phyloP scores from a whole-genome alignment of 164 flowering plant genomes.

The Nymphaea colorata region DNA sequence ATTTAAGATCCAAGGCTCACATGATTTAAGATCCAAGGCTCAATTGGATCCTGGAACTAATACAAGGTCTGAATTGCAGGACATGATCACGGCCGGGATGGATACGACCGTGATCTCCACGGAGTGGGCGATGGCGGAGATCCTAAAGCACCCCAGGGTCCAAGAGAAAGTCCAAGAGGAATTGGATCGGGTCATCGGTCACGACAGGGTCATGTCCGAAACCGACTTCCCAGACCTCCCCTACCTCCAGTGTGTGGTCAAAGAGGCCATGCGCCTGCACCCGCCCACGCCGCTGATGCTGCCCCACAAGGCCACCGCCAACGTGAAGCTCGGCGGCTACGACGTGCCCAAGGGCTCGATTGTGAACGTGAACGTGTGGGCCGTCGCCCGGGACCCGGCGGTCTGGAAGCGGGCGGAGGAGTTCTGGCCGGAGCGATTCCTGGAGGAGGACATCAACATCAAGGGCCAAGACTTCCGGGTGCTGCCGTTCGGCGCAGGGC shows the following conservation, averaged over 20 bases:
- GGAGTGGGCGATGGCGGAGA: slow-evolving; percentile 28
- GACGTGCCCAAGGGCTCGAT: slow-evolving; percentile 21
- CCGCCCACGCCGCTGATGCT: slow-evolving; percentile 26
- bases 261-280: slow-evolving; percentile 20
- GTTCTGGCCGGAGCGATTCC: slow-evolving; percentile 22
- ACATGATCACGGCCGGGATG: slow-evolving; percentile 25
- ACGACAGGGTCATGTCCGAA: slow-evolving; percentile 18
- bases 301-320: slow-evolving; percentile 22
- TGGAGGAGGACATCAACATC: slow-evolving; percentile 21
- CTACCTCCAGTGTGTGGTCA: slow-evolving; percentile 16
- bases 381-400: slow-evolving; percentile 20
- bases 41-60: too few species aligned
- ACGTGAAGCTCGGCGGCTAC: slow-evolving; percentile 23
- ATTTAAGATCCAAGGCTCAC: not conserved
- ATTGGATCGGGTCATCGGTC: slow-evolving; percentile 18
- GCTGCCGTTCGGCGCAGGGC: slow-evolving; percentile 23
- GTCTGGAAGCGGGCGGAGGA: slow-evolving; percentile 19
- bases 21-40: not conserved
- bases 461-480: slow-evolving; percentile 23
- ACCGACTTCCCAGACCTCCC: slow-evolving; percentile 18
- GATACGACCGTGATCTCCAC: slow-evolving; percentile 22
- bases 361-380: slow-evolving; percentile 22
- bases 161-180: slow-evolving; percentile 23
- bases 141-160: slow-evolving; percentile 22
- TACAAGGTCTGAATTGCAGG: slow-evolving; percentile 8